Percentiles rank a stretch among this genome's conserved stretches.
These are phyloP conservation scores for Aphanomyces stellatus DNA, from an alignment of 352 stramenopile genomes.

Conservation along the genomic window DNA sequence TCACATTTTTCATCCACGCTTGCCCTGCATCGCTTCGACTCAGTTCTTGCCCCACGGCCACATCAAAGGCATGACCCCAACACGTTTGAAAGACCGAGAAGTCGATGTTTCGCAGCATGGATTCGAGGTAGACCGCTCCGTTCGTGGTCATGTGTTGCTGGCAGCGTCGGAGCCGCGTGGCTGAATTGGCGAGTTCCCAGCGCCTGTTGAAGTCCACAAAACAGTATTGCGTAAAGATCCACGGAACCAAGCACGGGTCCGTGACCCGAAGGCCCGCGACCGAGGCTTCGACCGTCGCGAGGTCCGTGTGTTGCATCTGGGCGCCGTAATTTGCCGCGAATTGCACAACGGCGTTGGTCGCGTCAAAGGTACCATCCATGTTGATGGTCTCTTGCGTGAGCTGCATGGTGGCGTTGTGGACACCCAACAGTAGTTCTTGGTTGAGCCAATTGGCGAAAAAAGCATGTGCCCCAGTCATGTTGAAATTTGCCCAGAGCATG, in stretches of 20 bases:
- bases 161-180: not conserved
- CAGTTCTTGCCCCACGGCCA: not conserved
- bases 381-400: no score
- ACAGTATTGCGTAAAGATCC: not conserved
- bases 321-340: no score
- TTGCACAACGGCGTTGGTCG: no score
- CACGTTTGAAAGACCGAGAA: not conserved
- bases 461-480: conserved; percentile 1
- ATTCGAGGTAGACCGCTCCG: conserved; percentile 14
- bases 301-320: no score
- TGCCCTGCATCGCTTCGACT: not conserved
- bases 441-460: conserved; percentile 8
- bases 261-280: no score
- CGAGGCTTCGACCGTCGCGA: no score
- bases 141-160: not conserved
- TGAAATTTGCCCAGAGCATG: conserved; percentile 1
- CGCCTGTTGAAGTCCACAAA: conserved; percentile 9
- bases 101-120: conserved; percentile 1
- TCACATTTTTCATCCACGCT: not conserved
- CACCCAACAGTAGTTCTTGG: not conserved
- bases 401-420: no score
- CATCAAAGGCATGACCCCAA: not conserved
- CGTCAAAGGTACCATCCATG: no score
- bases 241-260: no score
- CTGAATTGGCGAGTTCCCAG: conserved; percentile 2